Conservation (phyloP, 176 grass and related monocot species). For the Chrysopogon serrulatus region DNA sequence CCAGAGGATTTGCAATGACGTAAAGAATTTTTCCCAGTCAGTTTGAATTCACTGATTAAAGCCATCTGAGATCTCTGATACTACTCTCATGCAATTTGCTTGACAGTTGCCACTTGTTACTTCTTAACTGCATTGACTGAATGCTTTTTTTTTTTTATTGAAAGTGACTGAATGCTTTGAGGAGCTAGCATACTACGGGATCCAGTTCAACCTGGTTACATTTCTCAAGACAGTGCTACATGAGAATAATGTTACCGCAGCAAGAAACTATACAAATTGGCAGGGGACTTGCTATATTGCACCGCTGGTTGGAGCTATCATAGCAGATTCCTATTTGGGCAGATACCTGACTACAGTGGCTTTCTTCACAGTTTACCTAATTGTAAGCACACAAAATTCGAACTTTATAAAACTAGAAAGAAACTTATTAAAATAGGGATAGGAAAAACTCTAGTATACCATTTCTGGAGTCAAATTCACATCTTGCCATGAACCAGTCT, state of each 20-base stretch:
- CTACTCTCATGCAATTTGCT: neutral
- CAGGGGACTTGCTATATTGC: slow-evolving; percentile 68
- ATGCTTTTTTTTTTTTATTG: too few relatives aligned
- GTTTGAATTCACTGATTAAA: neutral
- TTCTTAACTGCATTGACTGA: slow-evolving; percentile 33
- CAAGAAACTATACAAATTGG: slow-evolving; percentile 62
- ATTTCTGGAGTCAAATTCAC: neutral
- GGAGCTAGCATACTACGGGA: slow-evolving; percentile 56
- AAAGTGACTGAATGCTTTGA: slow-evolving; percentile 70
- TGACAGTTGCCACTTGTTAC: neutral
- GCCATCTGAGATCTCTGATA: neutral
- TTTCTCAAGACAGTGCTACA: slow-evolving; percentile 59
- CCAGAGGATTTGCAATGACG: neutral
- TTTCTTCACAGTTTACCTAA: slow-evolving; percentile 54
- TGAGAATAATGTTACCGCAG: slow-evolving; percentile 57
- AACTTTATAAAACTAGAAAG: neutral
- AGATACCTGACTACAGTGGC: slow-evolving; percentile 56
- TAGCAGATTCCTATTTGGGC: slow-evolving; percentile 76
- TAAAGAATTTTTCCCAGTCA: neutral
- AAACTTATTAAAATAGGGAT: neutral
- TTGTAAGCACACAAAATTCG: slow-evolving; percentile 41
- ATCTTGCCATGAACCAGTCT: neutral
- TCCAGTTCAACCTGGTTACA: slow-evolving; percentile 66
- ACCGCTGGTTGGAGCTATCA: slow-evolving; percentile 59
- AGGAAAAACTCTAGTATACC: neutral